Base-by-base conservation (phyloP, 208 protist genomes). In the Phytomonas serpens region DNA sequence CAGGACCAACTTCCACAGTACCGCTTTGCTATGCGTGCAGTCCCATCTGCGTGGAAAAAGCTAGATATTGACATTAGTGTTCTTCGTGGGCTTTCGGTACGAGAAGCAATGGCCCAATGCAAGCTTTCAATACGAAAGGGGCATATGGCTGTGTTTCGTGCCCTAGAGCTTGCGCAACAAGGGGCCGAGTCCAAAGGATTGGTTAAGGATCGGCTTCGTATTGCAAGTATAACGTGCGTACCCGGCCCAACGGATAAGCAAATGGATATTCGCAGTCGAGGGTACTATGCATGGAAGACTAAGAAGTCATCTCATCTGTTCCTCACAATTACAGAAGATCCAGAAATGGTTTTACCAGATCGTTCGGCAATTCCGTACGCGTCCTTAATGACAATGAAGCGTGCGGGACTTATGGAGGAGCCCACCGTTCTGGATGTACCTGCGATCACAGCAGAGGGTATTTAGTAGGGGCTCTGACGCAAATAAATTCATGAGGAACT, bases 251-350 rank as follows among this genome's bases (percentile, higher is more conserved):
- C 87, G 4, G 92, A 97, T 70, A 94, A 94, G 75, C 92, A 97
- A 67, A 86, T 97, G 33, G 92, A 97, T 67, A 93, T 97, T 68
- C 84, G 89, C 47, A 92, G 86, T 67, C 75, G 83, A 19, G 92
- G 92, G 42, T 95, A 95, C 77, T 95, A 95, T 77, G 64, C 89
- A 0, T 97, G 92, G 89, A 94, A 95, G 75, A 97, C 89, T 61
- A 97, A 97, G 73, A 87, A 88, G 69, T 94, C 89, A 13, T 93
- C 89, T 52, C 87, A 93, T 70, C 68, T 97, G 65, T 69, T 95
- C 2, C 63, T 97, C n/a, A 93, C 84, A 5, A 51, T 97, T 11
- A 83, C 88, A 13, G 92, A 97, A 73, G 92, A 97, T 77, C 88
- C 89, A 13, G 87, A 97, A 31, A 94, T 97, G 87, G 76, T 90